Base-by-base conservation (phyloP, 2,329 filamentous ascomycete species). In the Cryoendolithus antarcticus region DNA sequence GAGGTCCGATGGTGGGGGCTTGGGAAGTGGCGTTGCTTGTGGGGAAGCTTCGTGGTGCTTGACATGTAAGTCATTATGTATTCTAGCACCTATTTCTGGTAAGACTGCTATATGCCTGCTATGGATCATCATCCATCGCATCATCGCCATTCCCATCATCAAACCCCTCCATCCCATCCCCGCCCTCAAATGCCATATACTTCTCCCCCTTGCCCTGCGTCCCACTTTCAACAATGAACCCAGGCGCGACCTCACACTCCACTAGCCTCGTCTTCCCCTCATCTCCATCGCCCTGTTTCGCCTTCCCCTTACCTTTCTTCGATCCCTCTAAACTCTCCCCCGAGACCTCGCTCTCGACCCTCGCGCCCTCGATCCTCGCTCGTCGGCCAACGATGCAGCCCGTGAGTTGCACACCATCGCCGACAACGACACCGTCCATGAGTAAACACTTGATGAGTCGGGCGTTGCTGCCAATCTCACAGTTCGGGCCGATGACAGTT, bases 201-300 rank as follows among this genome's bases (percentile, higher is more conserved):
- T 76, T 77, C 50, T 78, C 74, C 34, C 70, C 70, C 60, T 77
- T 77, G 21, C 67, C 66, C 42, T 77, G 72, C 6, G 69, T 82
- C n/a, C 83, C 74, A 53, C 93, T 88, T 34, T 88, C 79, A 1
- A 94, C 72, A 6, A 89, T 70, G 56, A 89, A 89, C 2, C 70
- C 71, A 60, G 94, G 85, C 58, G 94, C 86, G 4, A 96, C 80
- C 62, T 96, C 86, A 52, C 88, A 95, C 44, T 94, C 84, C 38
- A 80, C 86, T 49, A 96, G 62, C n/a, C 77, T 56, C 2, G 65
- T 69, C 46, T 54, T 62, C 54, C 38, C 58, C 45, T 47, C 62
- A 50, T 57, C 57, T 32, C 60, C 64, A 10, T 30, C 24, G 6
- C 80, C 81, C 34, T 55, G 59, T 13, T 42, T 43, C 28, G 46